Base-by-base conservation (phyloP, 495 filamentous ascomycete genomes). In the Penicillium pulvis region DNA sequence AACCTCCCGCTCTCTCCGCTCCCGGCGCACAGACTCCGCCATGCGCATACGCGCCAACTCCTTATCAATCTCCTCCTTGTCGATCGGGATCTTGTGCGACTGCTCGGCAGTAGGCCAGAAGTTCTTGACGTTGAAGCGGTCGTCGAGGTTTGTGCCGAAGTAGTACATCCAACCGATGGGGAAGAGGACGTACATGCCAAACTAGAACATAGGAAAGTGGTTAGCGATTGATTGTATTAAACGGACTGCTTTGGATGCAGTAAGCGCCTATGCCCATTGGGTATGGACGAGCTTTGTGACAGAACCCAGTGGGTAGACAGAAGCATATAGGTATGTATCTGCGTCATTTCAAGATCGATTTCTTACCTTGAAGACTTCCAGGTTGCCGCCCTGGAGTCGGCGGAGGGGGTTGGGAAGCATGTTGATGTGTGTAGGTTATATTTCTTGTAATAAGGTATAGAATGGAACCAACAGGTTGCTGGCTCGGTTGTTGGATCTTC, bases 141-240 rank as follows among this genome's bases (percentile, higher is more conserved):
- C 83, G 74, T 99, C 94, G 60, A 99, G 90, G 73, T 99, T 99
- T 44, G 92, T 96, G 71, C 94, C 94, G 80, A 97, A 98, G 78
- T 98, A 98, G 81, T 96, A 98, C 94, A 98, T 98, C 79, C 94
- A 90, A 60, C 90, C 92, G 65, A 98, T 97, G 23, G 94, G 94
- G 77, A 98, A 98, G 81, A 97, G 87, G 76, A 98, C 88, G 79
- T 98, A 98, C 83, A 93, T 89, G 78, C 93, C 92, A 78, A 97
- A 97, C 93, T 97, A 42, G 41, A 26, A 31, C 57, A 63, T 53
- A 12, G 16, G 3, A n/a, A 24, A 44, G 47, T 19, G 20, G 26
- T 33, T 33, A 45, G 41, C 20, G 8, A 36, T 11, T 17, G 20
- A 41, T 20, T 26, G 19, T 3, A 51, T 23, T 35, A 4, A 11